Base-by-base conservation (phyloP, 2,329 filamentous ascomycete genomes). In the Rutstroemia sp. region DNA sequence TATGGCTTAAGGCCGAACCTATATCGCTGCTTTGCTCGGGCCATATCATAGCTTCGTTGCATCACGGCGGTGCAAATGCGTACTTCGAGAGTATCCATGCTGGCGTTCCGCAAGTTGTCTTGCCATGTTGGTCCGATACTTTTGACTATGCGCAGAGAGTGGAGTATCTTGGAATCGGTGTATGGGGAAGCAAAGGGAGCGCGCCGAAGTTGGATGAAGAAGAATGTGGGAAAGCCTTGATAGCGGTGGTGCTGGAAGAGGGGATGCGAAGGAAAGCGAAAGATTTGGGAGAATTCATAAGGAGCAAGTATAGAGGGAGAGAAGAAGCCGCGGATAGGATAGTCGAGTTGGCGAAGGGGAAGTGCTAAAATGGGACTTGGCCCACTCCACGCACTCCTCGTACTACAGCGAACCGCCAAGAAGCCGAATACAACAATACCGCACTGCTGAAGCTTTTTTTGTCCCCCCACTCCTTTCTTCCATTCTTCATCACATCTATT, bases 41-140 rank as follows among this genome's bases (percentile, higher is more conserved):
- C 0, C 48, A 73, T 49, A 63, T 75, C 6, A 59, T 69, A 4
- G 63, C 64, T 3, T 70, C 63, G 0, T 69, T 75, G 1, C 71
- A 75, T 51, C 73, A 76, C 49, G 74, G 74, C 2, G 73, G 73
- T 0, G 64, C 73, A 0, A 73, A 71, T 57, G 71, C 66, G 10
- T 79, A 71, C 55, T 71, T 75, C 37, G 77, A 79, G 62, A 48
- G 54, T 14, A 14, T 7, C 27, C 76, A 76, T 4, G 68, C 71
- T 9, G 75, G 75, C 2, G 66, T 75, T 4, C 71, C 76, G 1
- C 76, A 79, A 42, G 61, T 79, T 5, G 59, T 78, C 5, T 66
- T 79, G 1, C 76, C 77, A 0, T 59, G 71, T 0, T 78, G 77
- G 77, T 65, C 72, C 0, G 76, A 79, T 51, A 69, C 72, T 0